These are phyloP conservation scores for Penicillium sp. DNA, from an alignment of 2,329 filamentous ascomycete species.

Conservation along the genomic window DNA sequence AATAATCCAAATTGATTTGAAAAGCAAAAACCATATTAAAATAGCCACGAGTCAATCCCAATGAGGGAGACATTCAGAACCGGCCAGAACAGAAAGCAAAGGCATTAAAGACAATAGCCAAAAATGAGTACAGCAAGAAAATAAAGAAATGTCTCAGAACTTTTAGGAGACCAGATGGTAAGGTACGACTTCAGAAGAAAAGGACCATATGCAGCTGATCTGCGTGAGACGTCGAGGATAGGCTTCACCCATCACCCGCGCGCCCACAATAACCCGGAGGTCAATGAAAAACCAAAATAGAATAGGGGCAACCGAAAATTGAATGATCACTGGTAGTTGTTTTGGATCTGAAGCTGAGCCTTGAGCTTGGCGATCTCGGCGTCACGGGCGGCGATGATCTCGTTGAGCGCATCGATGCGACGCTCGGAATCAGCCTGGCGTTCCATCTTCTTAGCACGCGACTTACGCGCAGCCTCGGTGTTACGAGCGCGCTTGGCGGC, in stretches of 20 bases:
- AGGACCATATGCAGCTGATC: constrained; percentile 24
- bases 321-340: constrained; percentile 21
- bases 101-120: constrained; percentile 8
- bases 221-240: constrained; percentile 29
- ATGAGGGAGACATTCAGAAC: constrained; percentile 54
- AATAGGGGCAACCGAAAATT: constrained; percentile 15
- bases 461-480: constrained; percentile 90
- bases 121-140: constrained; percentile 12
- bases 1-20: constrained; percentile 1
- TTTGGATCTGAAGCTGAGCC: constrained; percentile 26
- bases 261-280: constrained; percentile 31
- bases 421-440: constrained; percentile 74
- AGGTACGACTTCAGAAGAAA: constrained; percentile 16
- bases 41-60: constrained; percentile 55
- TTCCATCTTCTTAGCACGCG: constrained; percentile 80
- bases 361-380: constrained; percentile 22
- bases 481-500: constrained; percentile 93
- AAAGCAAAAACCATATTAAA: constrained; percentile 19
- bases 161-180: constrained; percentile 31
- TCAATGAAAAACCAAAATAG: constrained; percentile 16
- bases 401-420: constrained; percentile 69
- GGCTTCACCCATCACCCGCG: constrained; percentile 38
- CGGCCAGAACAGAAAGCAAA: constrained; percentile 34
- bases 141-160: constrained; percentile 27
- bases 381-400: constrained; percentile 36